Evolutionary conservation across 495 filamentous ascomycete species (phyloP).

Genomic region (Viridothelium virens): DNA sequence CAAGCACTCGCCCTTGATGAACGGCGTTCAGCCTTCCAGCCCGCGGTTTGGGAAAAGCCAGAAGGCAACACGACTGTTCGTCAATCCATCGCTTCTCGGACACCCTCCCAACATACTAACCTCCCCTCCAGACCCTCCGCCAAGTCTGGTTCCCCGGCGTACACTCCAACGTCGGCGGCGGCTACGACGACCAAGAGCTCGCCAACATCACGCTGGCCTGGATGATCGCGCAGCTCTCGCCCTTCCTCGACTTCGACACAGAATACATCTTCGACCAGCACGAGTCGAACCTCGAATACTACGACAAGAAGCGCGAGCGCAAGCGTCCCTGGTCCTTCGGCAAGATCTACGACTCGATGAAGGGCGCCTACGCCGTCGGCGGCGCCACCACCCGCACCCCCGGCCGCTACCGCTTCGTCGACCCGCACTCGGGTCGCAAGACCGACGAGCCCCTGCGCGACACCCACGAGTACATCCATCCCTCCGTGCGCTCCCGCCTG

Average conservation of each 20-base stretch:
- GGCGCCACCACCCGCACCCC: constrained; percentile 50
- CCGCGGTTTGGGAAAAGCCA: constrained; percentile 55
- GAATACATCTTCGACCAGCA: constrained; percentile 47
- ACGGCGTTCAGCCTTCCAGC: constrained; percentile 53
- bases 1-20: constrained; percentile 71
- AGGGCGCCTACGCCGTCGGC: constrained; percentile 44
- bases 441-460: constrained; percentile 43
- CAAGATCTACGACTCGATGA: constrained; percentile 42
- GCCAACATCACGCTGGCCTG: constrained; percentile 61
- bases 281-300: constrained; percentile 40
- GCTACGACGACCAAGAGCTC: constrained; percentile 50
- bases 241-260: constrained; percentile 52
- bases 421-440: constrained; percentile 42
- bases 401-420: constrained; percentile 48
- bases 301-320: constrained; percentile 42
- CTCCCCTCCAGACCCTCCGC: constrained; percentile 45
- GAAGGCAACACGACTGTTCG: constrained; percentile 30
- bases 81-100: not conserved
- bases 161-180: constrained; percentile 62
- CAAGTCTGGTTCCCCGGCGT: constrained; percentile 68
- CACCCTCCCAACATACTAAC: constrained; percentile 17
- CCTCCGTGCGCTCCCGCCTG: constrained; percentile 51
- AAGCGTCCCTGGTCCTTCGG: constrained; percentile 54
- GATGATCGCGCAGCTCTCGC: constrained; percentile 64
- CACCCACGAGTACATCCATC: constrained; percentile 60